Conservation (phyloP, 306 rosid genomes). For the Hippophae gyantsensis region DNA sequence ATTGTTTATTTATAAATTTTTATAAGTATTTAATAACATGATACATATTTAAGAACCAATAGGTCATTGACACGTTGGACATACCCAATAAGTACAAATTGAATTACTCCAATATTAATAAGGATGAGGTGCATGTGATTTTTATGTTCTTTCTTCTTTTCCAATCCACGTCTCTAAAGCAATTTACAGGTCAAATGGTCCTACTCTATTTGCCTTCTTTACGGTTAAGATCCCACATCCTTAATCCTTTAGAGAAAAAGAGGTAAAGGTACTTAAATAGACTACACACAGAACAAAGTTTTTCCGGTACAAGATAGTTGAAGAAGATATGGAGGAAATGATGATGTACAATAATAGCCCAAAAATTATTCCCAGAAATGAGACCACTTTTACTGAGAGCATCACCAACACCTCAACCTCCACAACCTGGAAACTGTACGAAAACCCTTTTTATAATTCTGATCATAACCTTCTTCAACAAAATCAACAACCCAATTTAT, state of each 20-base stretch:
- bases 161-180: slow-evolving; percentile 19
- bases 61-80: not conserved
- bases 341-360: slow-evolving; percentile 23
- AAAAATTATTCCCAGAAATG: slow-evolving; percentile 17
- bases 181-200: slow-evolving; percentile 20
- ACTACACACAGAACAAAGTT: not conserved
- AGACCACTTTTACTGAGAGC: slow-evolving; percentile 13
- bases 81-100: not conserved
- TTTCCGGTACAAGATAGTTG: not conserved
- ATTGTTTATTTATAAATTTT: too few species aligned
- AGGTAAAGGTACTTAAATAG: slow-evolving; percentile 11
- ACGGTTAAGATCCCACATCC: slow-evolving; percentile 12
- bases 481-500: slow-evolving; percentile 5
- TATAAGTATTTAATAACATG: not conserved
- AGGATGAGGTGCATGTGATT: slow-evolving; percentile 37
- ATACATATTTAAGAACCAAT: slow-evolving; percentile 1
- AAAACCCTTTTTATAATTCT: slow-evolving; percentile 44
- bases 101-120: slow-evolving; percentile 20
- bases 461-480: slow-evolving; percentile 10
- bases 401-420: slow-evolving; percentile 21
- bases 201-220: slow-evolving; percentile 22
- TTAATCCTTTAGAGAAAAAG: slow-evolving; percentile 13
- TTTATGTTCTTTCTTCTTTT: slow-evolving; percentile 6
- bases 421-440: slow-evolving; percentile 54
- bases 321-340: slow-evolving; percentile 31